Base-by-base conservation (phyloP, 2,329 filamentous ascomycete species). In the Claviceps sp. region DNA sequence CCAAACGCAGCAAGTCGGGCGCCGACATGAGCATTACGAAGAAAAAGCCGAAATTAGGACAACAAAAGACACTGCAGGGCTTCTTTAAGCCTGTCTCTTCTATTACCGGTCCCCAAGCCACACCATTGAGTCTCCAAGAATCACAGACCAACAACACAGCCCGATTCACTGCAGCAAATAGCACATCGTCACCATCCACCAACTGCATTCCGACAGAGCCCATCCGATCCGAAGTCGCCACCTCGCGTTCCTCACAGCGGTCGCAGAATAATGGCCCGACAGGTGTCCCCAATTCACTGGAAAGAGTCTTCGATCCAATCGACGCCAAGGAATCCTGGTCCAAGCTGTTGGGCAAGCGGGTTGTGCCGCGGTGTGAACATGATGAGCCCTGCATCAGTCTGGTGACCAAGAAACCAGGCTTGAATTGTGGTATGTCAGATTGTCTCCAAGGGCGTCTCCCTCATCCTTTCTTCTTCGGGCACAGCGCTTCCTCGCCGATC, bases 371-470 rank as follows among this genome's bases (percentile, higher is more conserved):
- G 53, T 98, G 93, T 64, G 89, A 96, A 47, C 93, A 98, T 62
- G 75, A 81, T 50, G 90, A 97, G 60, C 85, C 87, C 2, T 97
- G 93, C 67, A 86, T 89, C 57, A 87, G 77, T 57, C 71, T 91
- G 50, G 77, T 83, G 17, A 95, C 90, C 1, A 96, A 91, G 71
- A 97, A 97, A 64, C 76, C 88, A 0, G 93, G 93, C 1, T 71
- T 87, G 56, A 98, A 97, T 61, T 84, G 64, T 69, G 91, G 74
- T 78, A 69, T 61, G 74, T 70, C 19, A n/a, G 16, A 14, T 14
- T n/a, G 19, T 45, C 37, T 17, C n/a, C n/a, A n/a, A 13, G 34
- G n/a, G 11, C 11, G 16, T 13, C 26, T 26, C 19, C 6, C n/a
- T 13, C 13, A 16, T 13, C 19, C 26, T 6, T 22, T 38, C 13